These are phyloP conservation scores for Phialocephala subalpina DNA, from an alignment of 2,329 filamentous ascomycete species.

Conservation along the genomic window DNA sequence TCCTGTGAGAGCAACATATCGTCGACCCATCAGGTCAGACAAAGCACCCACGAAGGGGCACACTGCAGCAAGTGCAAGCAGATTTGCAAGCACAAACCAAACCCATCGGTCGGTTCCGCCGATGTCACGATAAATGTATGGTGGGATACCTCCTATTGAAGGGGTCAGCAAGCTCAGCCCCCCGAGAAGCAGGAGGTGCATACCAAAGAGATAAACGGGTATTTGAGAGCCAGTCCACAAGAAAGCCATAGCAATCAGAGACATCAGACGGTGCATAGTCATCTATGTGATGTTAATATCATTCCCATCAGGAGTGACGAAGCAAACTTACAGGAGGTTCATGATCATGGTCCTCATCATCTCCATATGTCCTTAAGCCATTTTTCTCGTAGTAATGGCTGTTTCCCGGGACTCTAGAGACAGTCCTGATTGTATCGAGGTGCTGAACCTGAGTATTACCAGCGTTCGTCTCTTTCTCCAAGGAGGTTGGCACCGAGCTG, in stretches of 20 bases:
- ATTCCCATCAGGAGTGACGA: background rate
- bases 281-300: slow-evolving; percentile 45
- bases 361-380: slow-evolving; percentile 53
- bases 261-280: slow-evolving; percentile 60
- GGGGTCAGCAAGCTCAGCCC: slow-evolving; percentile 1
- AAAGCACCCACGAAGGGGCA: slow-evolving; percentile 72
- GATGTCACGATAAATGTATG: slow-evolving; percentile 64
- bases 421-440: slow-evolving; percentile 35
- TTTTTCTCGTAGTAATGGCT: slow-evolving; percentile 36
- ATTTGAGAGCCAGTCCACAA: slow-evolving; percentile 68
- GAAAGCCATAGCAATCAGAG: slow-evolving; percentile 65
- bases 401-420: slow-evolving; percentile 38
- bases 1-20: slow-evolving; percentile 65
- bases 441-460: slow-evolving; percentile 17
- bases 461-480: slow-evolving; percentile 31
- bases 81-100: slow-evolving; percentile 53
- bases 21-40: slow-evolving; percentile 69
- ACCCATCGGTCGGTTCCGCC: slow-evolving; percentile 56
- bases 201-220: slow-evolving; percentile 58
- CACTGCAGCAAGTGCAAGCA: slow-evolving; percentile 62
- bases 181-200: background rate
- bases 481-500: slow-evolving; percentile 31
- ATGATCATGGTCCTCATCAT: slow-evolving; percentile 55
- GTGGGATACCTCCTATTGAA: slow-evolving; percentile 48
- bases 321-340: slow-evolving; percentile 50